Evolutionary conservation across 2,329 filamentous ascomycete species (phyloP), one percentile per base, ranked within the genome.

Genomic region (Delphinella strobiligena): DNA sequence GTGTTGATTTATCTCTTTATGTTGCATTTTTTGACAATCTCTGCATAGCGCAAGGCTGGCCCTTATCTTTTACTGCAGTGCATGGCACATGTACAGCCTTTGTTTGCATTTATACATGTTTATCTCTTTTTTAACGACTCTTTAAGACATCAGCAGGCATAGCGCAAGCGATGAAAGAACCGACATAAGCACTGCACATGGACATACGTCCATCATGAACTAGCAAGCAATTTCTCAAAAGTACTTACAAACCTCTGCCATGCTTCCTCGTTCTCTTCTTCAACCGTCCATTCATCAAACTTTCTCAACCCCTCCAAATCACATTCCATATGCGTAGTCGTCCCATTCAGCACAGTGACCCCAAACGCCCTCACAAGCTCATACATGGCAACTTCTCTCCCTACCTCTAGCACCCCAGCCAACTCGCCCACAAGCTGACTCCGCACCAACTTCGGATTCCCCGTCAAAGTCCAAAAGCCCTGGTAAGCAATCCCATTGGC

Each of bases 391-490:
- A 69, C 61, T 8, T 66, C 60, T 1, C 51, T 53, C n/a, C 54
- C 61, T 14, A 75, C 62, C 0, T 53, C 51, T 1, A 58, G 54
- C 7, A 54, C 51, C 10, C 55, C 38, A 14, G 73, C 72, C 2
- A 87, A 58, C 5, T 51, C 47, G 8, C 53, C 52, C 0, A 82
- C 74, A 1, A 70, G 56, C 10, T 54, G 48, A 3, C 62, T 67
- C 34, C 51, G 57, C 17, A 75, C 45, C 19, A 79, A 55, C 11
- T 58, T 50, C 3, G 71, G 71, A 49, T 78, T 78, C 0, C 67
- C 74, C 1, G 71, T 74, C 54, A 78, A 50, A 2, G 73, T 78
- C 74, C 74, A 77, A 53, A 78, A 78, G 32, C 65, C 67, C 50
- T 78, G 70, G 45, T 75, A 78, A 16, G 68, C 55, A 35, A 79